Evolutionary conservation across 495 filamentous ascomycete species (phyloP), one percentile per base, ranked within the genome.

Genomic region (Halenospora varia): DNA sequence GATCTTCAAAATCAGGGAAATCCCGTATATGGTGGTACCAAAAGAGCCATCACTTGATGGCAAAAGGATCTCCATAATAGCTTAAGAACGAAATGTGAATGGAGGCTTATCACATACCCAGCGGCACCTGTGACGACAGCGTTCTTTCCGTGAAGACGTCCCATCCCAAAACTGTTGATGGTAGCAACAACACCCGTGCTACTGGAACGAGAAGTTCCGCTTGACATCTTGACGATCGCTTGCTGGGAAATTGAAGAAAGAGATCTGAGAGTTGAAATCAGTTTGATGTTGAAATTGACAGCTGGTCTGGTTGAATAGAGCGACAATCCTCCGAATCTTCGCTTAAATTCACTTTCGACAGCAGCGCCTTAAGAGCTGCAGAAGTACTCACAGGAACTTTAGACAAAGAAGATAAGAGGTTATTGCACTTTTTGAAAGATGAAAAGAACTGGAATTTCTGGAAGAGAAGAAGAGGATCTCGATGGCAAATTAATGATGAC

Each of bases 81-180:
- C n/a, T n/a, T n/a, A 35, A 35, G 4, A 46, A 46, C 4, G 42
- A 20, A 49, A 49, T 6, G 19, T 8, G 25, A 23, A 40, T 2
- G n/a, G 29, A 35, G 11, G 23, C 8, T 39, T 26, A 24, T 6
- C 22, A 78, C 85, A 68, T 82, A 96, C 92, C 92, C 89, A 56
- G 88, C 92, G 26, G 88, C 92, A 68, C 93, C 93, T 18, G 94
- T 98, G 66, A 98, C 82, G 61, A 98, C 85, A 69, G 89, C 89
- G 73, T 96, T 96, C 75, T 97, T 98, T 72, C 89, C 92, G 48
- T 84, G 77, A 19, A 98, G 78, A 69, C 92, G 87, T 56, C 81
- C 82, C 62, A 75, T 74, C 42, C 40, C 42, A 48, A 68, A 50
- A 46, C 63, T 62, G 55, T 68, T 68, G 61, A 68, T 66, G 26